Evolutionary conservation across 2,329 filamentous ascomycete species (phyloP).

Genomic region (Microdochium bolleyi): DNA sequence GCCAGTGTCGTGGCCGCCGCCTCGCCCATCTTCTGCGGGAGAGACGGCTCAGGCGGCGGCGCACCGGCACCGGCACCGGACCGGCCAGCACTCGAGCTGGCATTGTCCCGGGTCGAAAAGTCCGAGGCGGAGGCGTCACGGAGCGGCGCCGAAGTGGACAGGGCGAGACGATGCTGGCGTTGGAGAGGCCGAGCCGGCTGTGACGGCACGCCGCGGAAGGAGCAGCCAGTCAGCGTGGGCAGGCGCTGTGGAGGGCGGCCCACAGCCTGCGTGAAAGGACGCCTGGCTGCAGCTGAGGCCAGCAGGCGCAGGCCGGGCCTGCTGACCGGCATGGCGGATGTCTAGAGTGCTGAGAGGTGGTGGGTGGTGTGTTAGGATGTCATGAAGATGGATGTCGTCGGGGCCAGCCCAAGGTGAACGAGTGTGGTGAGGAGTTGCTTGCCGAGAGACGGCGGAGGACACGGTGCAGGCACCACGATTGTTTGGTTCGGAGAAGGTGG

Average conservation of each 20-base stretch:
- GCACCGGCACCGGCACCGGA: background rate
- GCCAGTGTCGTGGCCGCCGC: slow-evolving; percentile 68
- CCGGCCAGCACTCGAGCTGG: background rate
- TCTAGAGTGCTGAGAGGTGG: background rate
- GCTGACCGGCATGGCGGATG: background rate
- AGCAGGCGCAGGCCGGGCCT: background rate
- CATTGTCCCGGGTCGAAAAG: background rate
- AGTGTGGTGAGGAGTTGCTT: too few species aligned
- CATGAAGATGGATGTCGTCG: too few species aligned
- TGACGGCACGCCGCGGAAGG: background rate
- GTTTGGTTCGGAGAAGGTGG: too few species aligned
- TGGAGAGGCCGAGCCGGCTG: background rate
- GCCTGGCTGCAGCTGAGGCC: background rate
- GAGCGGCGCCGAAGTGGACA: background rate
- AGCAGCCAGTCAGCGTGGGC: background rate
- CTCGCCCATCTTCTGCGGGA: slow-evolving; percentile 60
- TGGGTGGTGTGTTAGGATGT: background rate
- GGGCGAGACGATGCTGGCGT: background rate
- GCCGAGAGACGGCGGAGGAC: too few species aligned
- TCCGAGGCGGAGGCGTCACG: background rate
- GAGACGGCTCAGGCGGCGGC: slow-evolving; percentile 8
- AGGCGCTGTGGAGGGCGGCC: background rate
- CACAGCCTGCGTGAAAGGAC: background rate
- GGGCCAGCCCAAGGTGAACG: too few species aligned
- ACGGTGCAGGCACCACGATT: too few species aligned